These are phyloP conservation scores for Crithidia bombi DNA, from an alignment of 208 protist species.

Conservation along the genomic window DNA sequence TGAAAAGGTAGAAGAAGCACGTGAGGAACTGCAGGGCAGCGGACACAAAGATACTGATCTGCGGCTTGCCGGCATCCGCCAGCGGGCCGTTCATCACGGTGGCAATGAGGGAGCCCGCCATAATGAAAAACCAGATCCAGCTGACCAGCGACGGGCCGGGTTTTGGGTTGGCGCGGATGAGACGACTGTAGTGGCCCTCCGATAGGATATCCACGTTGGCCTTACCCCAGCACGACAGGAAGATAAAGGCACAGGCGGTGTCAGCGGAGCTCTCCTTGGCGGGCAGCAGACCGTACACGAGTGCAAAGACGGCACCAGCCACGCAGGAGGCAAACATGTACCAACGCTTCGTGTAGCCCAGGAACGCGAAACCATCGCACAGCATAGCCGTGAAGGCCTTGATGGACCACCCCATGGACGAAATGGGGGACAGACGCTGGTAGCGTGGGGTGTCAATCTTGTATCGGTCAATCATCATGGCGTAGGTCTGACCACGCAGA, in stretches of 20 bases:
- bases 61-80: slow-evolving; percentile 39
- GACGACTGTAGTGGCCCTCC: slow-evolving; percentile 78
- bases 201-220: slow-evolving; percentile 81
- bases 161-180: slow-evolving; percentile 52
- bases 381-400: slow-evolving; percentile 73
- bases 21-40: slow-evolving; percentile 58
- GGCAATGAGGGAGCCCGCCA: slow-evolving; percentile 56
- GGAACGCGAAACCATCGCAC: slow-evolving; percentile 65
- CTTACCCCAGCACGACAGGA: slow-evolving; percentile 57
- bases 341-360: slow-evolving; percentile 82
- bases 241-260: slow-evolving; percentile 52
- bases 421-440: slow-evolving; percentile 55
- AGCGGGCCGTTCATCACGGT: slow-evolving; percentile 50
- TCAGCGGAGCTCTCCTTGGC: too few species aligned
- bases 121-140: slow-evolving; percentile 71
- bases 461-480: slow-evolving; percentile 60
- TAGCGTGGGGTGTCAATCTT: slow-evolving; percentile 41
- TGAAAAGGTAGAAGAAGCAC: too few species aligned
- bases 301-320: slow-evolving; percentile 40
- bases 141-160: slow-evolving; percentile 61
- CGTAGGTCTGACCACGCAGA: slow-evolving; percentile 35
- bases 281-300: slow-evolving; percentile 57
- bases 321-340: slow-evolving; percentile 65
- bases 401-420: slow-evolving; percentile 65
- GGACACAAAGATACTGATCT: slow-evolving; percentile 55